Percentiles rank a stretch among this genome's conserved stretches.
phyloP scores from a whole-genome alignment of 2,329 filamentous ascomycete genomes.

The Penicillium sp. region DNA sequence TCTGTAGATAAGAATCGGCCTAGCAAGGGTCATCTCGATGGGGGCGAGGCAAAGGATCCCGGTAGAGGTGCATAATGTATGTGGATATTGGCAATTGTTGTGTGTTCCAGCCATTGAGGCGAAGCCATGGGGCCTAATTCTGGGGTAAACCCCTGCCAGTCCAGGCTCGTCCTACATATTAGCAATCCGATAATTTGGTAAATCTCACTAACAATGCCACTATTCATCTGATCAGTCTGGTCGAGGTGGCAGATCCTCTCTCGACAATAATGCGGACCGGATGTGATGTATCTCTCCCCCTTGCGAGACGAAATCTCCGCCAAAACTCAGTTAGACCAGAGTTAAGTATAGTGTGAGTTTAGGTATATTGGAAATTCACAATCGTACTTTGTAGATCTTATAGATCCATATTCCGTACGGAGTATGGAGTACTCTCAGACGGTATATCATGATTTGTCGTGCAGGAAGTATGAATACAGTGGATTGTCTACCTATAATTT shows the following conservation, averaged over 20 bases:
- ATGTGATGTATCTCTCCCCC: slow-evolving; percentile 21
- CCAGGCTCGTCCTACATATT: slow-evolving; percentile 1
- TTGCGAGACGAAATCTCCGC: slow-evolving; percentile 3
- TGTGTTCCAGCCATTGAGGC: neutral
- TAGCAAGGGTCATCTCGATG: neutral
- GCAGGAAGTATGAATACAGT: neutral
- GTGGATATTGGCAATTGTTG: slow-evolving; percentile 3
- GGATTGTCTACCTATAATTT: neutral
- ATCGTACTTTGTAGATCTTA: neutral
- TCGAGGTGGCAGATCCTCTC: slow-evolving; percentile 6
- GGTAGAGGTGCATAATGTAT: neutral
- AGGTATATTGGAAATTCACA: neutral
- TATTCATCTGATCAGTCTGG: slow-evolving; percentile 20
- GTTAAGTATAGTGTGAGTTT: neutral
- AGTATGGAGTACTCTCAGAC: neutral
- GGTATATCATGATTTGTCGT: neutral
- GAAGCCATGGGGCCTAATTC: neutral
- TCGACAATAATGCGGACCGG: slow-evolving; percentile 7
- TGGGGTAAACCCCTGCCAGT: slow-evolving; percentile 1
- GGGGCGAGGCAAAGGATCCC: neutral
- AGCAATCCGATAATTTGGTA: slow-evolving; percentile 8
- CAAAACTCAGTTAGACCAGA: neutral
- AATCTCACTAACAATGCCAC: slow-evolving; percentile 15
- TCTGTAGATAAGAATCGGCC: slow-evolving; percentile 4
- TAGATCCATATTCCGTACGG: neutral